Base-by-base conservation (phyloP, 1,284 basidiomycete species). In the Thecaphora thlaspeos region DNA sequence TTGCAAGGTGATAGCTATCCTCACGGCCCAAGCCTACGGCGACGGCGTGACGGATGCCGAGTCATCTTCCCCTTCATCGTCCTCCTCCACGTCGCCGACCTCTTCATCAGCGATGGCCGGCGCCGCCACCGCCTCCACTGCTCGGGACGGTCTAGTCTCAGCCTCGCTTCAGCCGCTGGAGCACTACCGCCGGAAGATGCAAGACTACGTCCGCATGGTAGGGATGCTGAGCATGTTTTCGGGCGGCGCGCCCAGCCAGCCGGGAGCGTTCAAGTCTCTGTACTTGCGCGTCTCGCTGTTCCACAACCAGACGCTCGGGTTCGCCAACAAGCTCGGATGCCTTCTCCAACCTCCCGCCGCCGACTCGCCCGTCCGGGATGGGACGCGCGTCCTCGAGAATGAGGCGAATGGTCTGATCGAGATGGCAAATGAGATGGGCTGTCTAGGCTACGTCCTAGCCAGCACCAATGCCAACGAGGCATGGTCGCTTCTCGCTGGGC, bases 161-260 rank as follows among this genome's bases (percentile, higher is more conserved):
- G 18, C 8, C 19, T 42, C 18, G 30, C 44, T 43, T 9, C 51
- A 48, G 19, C 52, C 53, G 18, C 46, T 66, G 22, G 63, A 66
- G 36, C 48, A 59, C 38, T 57, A 57, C 41, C 47, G 58, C 21
- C 53, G 63, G 24, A 66, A 62, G 48, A 66, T 54, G 8, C 41
- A 48, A 12, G 63, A 66, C 50, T 66, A 61, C 42, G 43, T 55
- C 14, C 59, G 63, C 21, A 55, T 66, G 58, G 52, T 61, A n/a
- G 59, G 57, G 21, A 55, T 56, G 10, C 50, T 62, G 41, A 51
- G 52, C 40, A 43, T 56, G 23, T 56, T 62, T 26, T 62, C 52
- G 3, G 63, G 58, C 32, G 58, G 55, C 12, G 12, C 43, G 1
- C 53, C 51, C 2, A 48, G 41, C 1, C 32, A 28, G 1, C 15